A percentile compares a stretch with the other conserved stretches of the same genome.
These are phyloP conservation scores for Flagelloscypha sp. DNA, from an alignment of 768 basidiomycete species.

Conservation along the genomic window DNA sequence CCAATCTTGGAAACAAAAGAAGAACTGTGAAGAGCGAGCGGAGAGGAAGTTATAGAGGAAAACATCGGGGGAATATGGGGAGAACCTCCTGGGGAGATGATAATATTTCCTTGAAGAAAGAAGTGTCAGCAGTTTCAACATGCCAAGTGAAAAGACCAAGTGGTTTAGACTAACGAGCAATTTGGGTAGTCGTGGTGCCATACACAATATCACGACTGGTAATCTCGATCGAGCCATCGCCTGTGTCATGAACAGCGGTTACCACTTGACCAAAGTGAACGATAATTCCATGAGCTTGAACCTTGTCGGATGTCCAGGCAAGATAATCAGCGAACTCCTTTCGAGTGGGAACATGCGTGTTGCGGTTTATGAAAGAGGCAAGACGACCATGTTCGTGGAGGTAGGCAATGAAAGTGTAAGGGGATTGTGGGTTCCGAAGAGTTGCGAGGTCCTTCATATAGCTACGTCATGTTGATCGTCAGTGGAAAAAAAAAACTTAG, in stretches of 20 bases:
- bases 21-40: conserved; percentile 36
- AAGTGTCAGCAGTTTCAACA: conserved; percentile 4
- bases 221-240: conserved; percentile 29
- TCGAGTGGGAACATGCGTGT: conserved; percentile 41
- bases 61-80: conserved; percentile 34
- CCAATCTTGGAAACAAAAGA: conserved; percentile 31
- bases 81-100: conserved; percentile 43
- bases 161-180: conserved; percentile 27
- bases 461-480: conserved; percentile 21
- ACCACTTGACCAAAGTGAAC: conserved; percentile 42
- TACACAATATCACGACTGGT: conserved; percentile 26
- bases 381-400: conserved; percentile 42
- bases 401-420: conserved; percentile 45
- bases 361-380: conserved; percentile 44
- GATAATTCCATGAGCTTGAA: conserved; percentile 32
- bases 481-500: neutral
- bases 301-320: conserved; percentile 39
- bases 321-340: conserved; percentile 50
- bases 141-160: neutral
- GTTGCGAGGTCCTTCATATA: conserved; percentile 50
- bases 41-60: conserved; percentile 21
- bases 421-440: conserved; percentile 40
- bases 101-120: conserved; percentile 29
- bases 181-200: conserved; percentile 24
- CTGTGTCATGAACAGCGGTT: conserved; percentile 25